Percentiles rank a stretch among this genome's conserved stretches.
Conservation (phyloP, 805 yeast genomes). For the Vanderwaltozyma verrucispora region DNA sequence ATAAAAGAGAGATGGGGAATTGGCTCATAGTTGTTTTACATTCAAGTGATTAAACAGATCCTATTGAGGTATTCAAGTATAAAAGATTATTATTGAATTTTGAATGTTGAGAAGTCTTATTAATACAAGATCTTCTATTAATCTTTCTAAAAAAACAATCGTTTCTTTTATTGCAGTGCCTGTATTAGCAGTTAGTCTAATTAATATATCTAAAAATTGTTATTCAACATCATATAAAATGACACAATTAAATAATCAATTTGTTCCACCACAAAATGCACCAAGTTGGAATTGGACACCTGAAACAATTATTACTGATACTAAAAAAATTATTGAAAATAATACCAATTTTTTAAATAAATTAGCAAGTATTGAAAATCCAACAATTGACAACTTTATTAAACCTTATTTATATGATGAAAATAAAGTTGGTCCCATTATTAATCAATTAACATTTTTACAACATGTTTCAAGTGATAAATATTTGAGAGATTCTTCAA, state of each 20-base stretch:
- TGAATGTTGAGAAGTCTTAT: not conserved
- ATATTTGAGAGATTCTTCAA: slow-evolving; percentile 62
- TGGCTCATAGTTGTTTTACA: too few relatives aligned
- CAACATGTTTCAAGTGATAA: slow-evolving; percentile 61
- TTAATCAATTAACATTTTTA: slow-evolving; percentile 51
- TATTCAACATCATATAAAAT: not conserved
- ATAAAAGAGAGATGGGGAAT: too few relatives aligned
- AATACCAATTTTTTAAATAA: slow-evolving; percentile 40
- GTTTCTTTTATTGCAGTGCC: slow-evolving; percentile 6
- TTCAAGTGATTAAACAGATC: too few relatives aligned
- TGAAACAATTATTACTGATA: slow-evolving; percentile 33
- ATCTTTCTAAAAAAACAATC: not conserved
- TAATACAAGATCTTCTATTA: not conserved
- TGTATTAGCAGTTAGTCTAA: slow-evolving; percentile 1
- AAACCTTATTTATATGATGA: slow-evolving; percentile 42
- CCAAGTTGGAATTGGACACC: slow-evolving; percentile 57
- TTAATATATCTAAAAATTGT: not conserved
- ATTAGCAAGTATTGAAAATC: slow-evolving; percentile 39
- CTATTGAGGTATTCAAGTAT: too few relatives aligned
- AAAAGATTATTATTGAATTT: not conserved
- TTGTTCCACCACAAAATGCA: slow-evolving; percentile 24
- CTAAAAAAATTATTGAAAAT: slow-evolving; percentile 36
- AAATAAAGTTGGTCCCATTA: slow-evolving; percentile 36
- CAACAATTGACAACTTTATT: slow-evolving; percentile 49
- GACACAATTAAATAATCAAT: not conserved